Base-by-base conservation (phyloP, 805 yeast genomes). In the Cyberlindnera mississippiensis region DNA sequence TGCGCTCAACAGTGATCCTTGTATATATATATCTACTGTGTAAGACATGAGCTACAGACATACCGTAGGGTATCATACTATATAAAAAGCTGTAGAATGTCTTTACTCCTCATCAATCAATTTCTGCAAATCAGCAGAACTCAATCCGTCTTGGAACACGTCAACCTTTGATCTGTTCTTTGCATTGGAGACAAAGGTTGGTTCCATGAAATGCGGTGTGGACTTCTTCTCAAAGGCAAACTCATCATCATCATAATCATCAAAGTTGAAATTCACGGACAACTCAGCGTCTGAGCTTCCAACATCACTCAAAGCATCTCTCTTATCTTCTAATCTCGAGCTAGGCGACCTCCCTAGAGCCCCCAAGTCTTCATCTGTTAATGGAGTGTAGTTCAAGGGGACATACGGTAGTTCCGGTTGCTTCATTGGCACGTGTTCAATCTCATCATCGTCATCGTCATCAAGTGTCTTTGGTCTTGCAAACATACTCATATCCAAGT, bases 391-490 rank as follows among this genome's bases (percentile, higher is more conserved):
- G 31, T 69, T 71, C 46, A 62, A 50, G 19, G 83, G 82, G 6
- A 63, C 55, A 45, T 72, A 69, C 3, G 71, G 68, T 18, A 68
- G 47, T 17, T 67, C 72, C 3, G 60, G 61, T 22, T 58, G 60
- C 28, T 53, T 56, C 17, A 59, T 56, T 6, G 83, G 75, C 17
- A 69, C 70, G 31, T 58, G 55, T 46, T 80, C 85, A n/a, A 78
- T 63, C 38, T 71, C 75, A 32, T 62, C 62, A 19, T 66, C 71
- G 28, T 62, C 59, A 24, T 41, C 49, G 13, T 42, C 49, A 11
- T 14, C 9, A 13, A 22, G 20, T n/a, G 36, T 20, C 20, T 22
- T 33, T 4, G 19, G 36, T 27, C 28, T 33, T 15, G 36, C 22
- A n/a, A 33, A 33, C 24, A 28, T 20, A 12, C 4, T 9, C n/a